Conservation (phyloP, 345 rosid species). For the Abelmoschus esculentus region DNA sequence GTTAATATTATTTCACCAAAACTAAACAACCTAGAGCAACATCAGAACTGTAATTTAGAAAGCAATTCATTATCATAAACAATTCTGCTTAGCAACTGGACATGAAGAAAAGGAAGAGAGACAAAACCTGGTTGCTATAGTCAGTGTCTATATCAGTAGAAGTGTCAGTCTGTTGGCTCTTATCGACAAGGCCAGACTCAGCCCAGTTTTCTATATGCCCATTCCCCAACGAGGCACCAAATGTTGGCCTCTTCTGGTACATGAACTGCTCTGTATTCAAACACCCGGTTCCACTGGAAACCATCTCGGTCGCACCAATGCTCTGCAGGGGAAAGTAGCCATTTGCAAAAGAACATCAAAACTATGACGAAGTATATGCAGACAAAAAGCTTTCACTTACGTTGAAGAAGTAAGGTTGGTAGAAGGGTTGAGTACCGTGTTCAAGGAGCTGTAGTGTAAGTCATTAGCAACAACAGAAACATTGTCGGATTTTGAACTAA, state of each 20-base stretch:
- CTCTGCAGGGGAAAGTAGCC: constrained; percentile 14
- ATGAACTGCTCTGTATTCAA: constrained; percentile 61
- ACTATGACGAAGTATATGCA: neutral
- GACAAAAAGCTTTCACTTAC: neutral
- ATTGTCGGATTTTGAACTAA: constrained; percentile 45
- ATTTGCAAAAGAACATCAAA: neutral
- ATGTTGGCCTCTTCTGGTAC: constrained; percentile 40
- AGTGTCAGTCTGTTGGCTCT: constrained; percentile 94
- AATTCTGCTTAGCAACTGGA: neutral
- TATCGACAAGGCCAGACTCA: constrained; percentile 72
- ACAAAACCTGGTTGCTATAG: constrained; percentile 68
- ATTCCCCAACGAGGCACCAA: constrained; percentile 42
- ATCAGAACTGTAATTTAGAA: constrained; percentile 7
- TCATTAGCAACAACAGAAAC: constrained; percentile 40
- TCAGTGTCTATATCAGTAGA: constrained; percentile 87
- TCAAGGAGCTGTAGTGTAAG: constrained; percentile 51
- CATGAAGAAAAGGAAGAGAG: constrained; percentile 17
- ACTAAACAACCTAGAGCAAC: neutral
- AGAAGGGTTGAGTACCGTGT: constrained; percentile 44
- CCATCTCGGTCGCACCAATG: constrained; percentile 34
- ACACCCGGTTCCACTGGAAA: constrained; percentile 38
- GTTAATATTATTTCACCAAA: neutral
- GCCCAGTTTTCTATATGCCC: constrained; percentile 78
- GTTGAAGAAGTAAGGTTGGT: constrained; percentile 12
- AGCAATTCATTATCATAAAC: neutral